Percentiles rank a stretch among this genome's conserved stretches.
phyloP scores from a whole-genome alignment of 1,139 yeast species.

The Geotrichum citri-aurantii region DNA sequence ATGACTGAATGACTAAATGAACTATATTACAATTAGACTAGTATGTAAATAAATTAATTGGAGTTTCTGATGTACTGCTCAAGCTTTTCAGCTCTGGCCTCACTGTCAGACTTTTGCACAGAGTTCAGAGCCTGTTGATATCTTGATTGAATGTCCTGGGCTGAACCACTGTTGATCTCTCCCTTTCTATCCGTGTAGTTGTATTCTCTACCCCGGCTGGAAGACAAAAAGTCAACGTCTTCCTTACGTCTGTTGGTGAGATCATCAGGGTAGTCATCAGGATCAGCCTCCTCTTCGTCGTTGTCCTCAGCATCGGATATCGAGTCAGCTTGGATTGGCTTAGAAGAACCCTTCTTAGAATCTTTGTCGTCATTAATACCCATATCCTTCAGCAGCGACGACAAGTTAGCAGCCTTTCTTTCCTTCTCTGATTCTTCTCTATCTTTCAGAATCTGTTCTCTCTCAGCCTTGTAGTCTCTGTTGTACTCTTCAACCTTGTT shows the following conservation, averaged over 20 bases:
- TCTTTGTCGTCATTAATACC: conserved; percentile 46
- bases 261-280: conserved; percentile 37
- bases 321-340: conserved; percentile 46
- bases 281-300: conserved; percentile 42
- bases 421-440: conserved; percentile 71
- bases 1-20: neutral
- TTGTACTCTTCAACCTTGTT: conserved; percentile 84
- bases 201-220: conserved; percentile 51
- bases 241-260: conserved; percentile 31
- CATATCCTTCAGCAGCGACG: conserved; percentile 74
- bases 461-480: conserved; percentile 74
- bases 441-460: conserved; percentile 72
- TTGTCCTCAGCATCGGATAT: conserved; percentile 57
- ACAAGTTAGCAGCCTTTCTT: conserved; percentile 65
- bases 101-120: conserved; percentile 18
- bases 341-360: conserved; percentile 6
- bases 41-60: conserved; percentile 13
- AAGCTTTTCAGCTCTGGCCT: conserved; percentile 17
- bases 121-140: conserved; percentile 54
- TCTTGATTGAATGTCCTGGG: conserved; percentile 57
- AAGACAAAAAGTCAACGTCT: conserved; percentile 16
- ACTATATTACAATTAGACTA: neutral
- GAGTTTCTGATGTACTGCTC: conserved; percentile 15
- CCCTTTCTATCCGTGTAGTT: conserved; percentile 62
- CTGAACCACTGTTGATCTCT: conserved; percentile 47